Conservation (phyloP, 495 filamentous ascomycete species). For the Lophium mytilinum region DNA sequence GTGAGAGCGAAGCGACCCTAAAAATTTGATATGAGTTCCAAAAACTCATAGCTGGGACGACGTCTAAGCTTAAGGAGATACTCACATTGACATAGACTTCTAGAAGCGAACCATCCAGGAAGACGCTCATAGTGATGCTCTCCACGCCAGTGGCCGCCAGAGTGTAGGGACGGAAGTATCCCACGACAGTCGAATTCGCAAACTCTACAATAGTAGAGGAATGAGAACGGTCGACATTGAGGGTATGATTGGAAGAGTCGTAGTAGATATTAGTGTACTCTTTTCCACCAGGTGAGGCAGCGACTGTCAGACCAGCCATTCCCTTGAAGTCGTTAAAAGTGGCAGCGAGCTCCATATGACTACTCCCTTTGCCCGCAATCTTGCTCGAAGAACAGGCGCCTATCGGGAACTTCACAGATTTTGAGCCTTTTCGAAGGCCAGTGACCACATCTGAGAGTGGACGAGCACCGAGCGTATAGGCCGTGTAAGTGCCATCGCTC, state of each 20-base stretch:
- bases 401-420: background rate
- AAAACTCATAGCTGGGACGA: background rate
- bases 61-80: background rate
- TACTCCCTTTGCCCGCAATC: constrained; percentile 17
- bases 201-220: constrained; percentile 27
- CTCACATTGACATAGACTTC: constrained; percentile 33
- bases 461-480: constrained; percentile 33
- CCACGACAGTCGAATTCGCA: constrained; percentile 26
- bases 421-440: constrained; percentile 22
- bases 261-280: constrained; percentile 35
- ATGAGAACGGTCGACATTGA: constrained; percentile 30
- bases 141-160: constrained; percentile 16
- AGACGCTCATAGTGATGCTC: constrained; percentile 29
- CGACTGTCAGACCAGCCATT: constrained; percentile 27
- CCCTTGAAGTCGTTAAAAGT: constrained; percentile 25
- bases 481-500: constrained; percentile 32
- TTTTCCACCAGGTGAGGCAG: constrained; percentile 28
- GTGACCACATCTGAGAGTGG: constrained; percentile 36
- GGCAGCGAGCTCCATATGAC: constrained; percentile 26
- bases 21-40: background rate
- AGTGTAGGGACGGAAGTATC: constrained; percentile 34
- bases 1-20: constrained; percentile 32
- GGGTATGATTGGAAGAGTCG: constrained; percentile 29
- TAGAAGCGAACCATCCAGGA: constrained; percentile 32
- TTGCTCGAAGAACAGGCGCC: constrained; percentile 8